Conservation (phyloP, 441 rosid genomes). For the Adansonia gregorii region DNA sequence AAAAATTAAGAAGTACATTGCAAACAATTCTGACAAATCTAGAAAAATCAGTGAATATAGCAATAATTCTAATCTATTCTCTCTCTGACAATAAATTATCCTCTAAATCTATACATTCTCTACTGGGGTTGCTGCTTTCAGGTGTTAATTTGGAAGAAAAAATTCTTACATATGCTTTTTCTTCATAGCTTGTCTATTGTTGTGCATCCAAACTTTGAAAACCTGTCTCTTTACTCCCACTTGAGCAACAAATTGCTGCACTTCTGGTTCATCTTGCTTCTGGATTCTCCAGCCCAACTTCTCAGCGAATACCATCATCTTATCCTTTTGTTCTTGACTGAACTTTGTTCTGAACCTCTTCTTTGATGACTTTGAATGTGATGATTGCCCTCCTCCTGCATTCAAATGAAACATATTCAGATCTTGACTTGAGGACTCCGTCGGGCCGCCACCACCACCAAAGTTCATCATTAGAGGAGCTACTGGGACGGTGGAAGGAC, state of each 20-base stretch:
- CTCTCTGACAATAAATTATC: constrained; percentile 15
- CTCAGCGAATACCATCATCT: constrained; percentile 75
- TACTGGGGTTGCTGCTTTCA: constrained; percentile 9
- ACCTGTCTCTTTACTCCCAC: constrained; percentile 71
- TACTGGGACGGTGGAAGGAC: constrained; percentile 23
- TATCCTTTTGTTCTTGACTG: constrained; percentile 70
- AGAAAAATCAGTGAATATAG: constrained; percentile 1
- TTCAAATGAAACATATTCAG: constrained; percentile 42
- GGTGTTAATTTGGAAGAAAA: neutral
- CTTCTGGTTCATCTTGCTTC: constrained; percentile 65
- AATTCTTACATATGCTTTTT: constrained; percentile 56
- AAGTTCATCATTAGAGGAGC: constrained; percentile 68
- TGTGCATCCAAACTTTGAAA: constrained; percentile 97
- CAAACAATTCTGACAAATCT: no score
- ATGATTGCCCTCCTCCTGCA: constrained; percentile 34
- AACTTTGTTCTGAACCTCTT: constrained; percentile 86
- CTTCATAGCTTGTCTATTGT: constrained; percentile 74
- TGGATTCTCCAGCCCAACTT: constrained; percentile 75
- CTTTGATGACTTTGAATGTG: constrained; percentile 38
- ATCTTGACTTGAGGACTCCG: constrained; percentile 79
- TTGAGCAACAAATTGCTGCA: constrained; percentile 63
- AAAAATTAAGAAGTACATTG: neutral
- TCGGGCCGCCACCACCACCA: constrained; percentile 43
- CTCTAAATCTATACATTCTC: constrained; percentile 22
- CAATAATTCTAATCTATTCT: constrained; percentile 17